phyloP scores from a whole-genome alignment of 495 filamentous ascomycete genomes.

The Cercophora scortea region DNA sequence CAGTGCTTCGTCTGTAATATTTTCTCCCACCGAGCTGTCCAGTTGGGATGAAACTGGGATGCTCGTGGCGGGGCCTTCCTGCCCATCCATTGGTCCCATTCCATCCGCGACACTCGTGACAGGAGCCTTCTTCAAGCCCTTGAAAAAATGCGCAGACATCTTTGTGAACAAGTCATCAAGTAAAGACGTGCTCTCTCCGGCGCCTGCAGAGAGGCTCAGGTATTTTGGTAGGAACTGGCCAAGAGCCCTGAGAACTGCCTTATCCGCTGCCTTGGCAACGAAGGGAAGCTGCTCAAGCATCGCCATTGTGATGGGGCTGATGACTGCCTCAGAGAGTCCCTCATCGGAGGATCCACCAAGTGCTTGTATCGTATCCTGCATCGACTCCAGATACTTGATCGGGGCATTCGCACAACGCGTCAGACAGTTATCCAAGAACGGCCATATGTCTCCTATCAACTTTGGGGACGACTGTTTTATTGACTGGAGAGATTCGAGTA shows the following conservation, averaged over 20 bases:
- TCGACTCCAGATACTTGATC: conserved; percentile 63
- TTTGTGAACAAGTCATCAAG: conserved; percentile 26
- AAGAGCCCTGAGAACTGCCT: conserved; percentile 30
- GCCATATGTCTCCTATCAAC: conserved; percentile 27
- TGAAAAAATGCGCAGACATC: conserved; percentile 13
- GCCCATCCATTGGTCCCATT: no score
- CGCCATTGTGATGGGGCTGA: conserved; percentile 50
- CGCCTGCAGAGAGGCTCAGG: conserved; percentile 28
- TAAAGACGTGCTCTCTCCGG: conserved; percentile 31
- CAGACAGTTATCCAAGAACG: conserved; percentile 76
- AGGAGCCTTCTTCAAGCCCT: not conserved
- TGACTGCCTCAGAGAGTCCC: not conserved
- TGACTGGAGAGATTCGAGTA: conserved; percentile 42
- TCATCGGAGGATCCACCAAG: conserved; percentile 7
- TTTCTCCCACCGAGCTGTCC: no score
- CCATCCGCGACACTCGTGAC: no score
- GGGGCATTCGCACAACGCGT: conserved; percentile 60
- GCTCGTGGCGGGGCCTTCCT: no score
- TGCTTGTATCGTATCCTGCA: conserved; percentile 28
- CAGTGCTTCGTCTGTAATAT: conserved; percentile 14
- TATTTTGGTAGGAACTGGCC: conserved; percentile 51
- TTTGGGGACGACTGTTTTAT: conserved; percentile 7
- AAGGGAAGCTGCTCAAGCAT: conserved; percentile 75
- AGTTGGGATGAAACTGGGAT: no score
- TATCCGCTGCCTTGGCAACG: conserved; percentile 41